These are phyloP conservation scores for Hypoxylon trugodes DNA, from an alignment of 495 filamentous ascomycete genomes.

Conservation along the genomic window DNA sequence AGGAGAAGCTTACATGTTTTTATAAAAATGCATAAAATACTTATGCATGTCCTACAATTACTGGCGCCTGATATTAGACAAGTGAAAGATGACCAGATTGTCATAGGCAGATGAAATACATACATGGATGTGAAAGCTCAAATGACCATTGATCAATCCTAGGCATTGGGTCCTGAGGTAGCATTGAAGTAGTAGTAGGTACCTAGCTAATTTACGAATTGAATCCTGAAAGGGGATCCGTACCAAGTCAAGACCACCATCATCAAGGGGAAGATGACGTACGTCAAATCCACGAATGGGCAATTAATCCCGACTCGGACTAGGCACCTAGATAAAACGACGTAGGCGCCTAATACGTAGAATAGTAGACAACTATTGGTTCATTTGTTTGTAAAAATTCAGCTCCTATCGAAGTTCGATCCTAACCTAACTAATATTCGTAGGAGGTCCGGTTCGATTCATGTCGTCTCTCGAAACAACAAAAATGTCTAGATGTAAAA, in stretches of 20 bases:
- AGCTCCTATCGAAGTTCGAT: conserved; percentile 21
- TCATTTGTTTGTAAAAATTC: conserved; percentile 3
- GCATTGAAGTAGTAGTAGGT: background rate
- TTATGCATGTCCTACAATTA: background rate
- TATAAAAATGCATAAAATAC: no score
- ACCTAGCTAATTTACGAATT: conserved; percentile 14
- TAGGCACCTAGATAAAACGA: background rate
- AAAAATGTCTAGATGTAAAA: conserved; percentile 15
- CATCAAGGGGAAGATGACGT: conserved; percentile 26
- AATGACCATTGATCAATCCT: background rate
- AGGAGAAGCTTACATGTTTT: no score
- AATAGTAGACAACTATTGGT: background rate
- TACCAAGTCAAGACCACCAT: conserved; percentile 1
- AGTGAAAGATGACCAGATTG: conserved; percentile 1
- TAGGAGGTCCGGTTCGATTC: background rate
- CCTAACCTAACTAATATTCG: background rate
- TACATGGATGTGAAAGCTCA: no score
- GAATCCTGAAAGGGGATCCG: background rate
- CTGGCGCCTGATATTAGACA: background rate
- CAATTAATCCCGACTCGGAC: background rate
- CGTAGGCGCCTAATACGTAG: no score
- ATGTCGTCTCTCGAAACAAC: background rate
- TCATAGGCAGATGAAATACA: no score
- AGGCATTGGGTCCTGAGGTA: background rate
- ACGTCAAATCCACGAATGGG: conserved; percentile 13